Base-by-base conservation (phyloP, 2,329 filamentous ascomycete species). In the Fusarium napiforme region DNA sequence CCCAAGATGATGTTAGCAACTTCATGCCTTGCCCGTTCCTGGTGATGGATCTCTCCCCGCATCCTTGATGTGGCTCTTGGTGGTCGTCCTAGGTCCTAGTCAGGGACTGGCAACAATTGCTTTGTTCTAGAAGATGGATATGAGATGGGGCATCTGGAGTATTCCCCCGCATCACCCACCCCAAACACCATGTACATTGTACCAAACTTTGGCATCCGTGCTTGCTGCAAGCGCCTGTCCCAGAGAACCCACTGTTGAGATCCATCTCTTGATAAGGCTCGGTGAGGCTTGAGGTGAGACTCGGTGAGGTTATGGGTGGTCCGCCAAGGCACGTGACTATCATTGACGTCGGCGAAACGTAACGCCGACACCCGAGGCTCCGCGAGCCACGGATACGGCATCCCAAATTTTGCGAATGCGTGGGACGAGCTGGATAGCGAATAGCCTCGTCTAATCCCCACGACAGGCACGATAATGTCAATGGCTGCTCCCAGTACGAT, bases 401-500 rank as follows among this genome's bases (percentile, higher is more conserved):
- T 65, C 37, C 74, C 64, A 70, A 78, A 73, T 57, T 78, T 78
- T 78, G 75, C 55, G 40, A 71, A 58, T 69, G 62, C 56, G 60
- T 57, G 58, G 64, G 52, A 58, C 55, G 63, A 57, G 63, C 61
- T 58, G 73, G 64, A 73, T 68, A 74, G 70, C 55, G 71, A 69
- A 77, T 75, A 73, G 68, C 69, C 52, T 69, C 64, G 64, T 55
- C 60, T 28, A 67, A 69, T 64, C 52, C 55, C 52, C 43, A 71
- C 65, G 67, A 68, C 58, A 76, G 68, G 65, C 52, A 72, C 60
- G 49, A 57, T 46, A 63, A 55, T 72, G 58, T 65, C 76, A 77
- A 82, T 82, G 79, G 76, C 80, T 52, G 75, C 75, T 52, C 53
- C 78, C 37, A 78, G 63, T 75, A 72, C 76, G 40, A 60, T 81